These are phyloP conservation scores for Grosmannia clavigera DNA, from an alignment of 2,329 filamentous ascomycete species.

Conservation along the genomic window DNA sequence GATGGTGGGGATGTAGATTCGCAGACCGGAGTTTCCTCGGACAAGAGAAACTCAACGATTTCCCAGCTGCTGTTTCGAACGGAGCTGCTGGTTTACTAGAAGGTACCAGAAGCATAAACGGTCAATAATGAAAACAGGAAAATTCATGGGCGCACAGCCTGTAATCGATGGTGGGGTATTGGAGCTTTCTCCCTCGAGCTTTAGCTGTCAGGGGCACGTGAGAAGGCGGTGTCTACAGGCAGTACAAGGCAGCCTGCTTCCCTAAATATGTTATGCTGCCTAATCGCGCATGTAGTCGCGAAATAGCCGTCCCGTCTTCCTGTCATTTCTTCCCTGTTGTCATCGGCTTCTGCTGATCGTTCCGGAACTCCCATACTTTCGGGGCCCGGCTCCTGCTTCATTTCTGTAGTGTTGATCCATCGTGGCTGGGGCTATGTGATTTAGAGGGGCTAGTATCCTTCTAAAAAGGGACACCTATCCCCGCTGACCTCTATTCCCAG, in stretches of 20 bases:
- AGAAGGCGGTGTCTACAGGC: not conserved
- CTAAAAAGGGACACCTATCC: not conserved
- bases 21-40: not conserved
- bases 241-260: not conserved
- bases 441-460: constrained; percentile 1
- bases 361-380: not conserved
- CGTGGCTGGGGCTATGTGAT: not conserved
- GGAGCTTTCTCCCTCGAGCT: not conserved
- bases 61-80: not conserved
- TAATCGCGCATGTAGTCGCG: not conserved
- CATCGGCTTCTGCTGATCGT: not conserved
- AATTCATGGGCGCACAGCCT: not conserved
- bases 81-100: not conserved
- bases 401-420: not conserved
- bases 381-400: not conserved
- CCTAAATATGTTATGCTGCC: not conserved
- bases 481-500: not conserved
- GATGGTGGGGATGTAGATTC: not conserved
- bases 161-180: not conserved
- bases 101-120: not conserved
- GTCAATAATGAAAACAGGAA: not conserved
- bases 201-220: not conserved
- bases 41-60: not conserved
- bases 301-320: not conserved
- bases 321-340: not conserved